Evolutionary conservation across 768 basidiomycete species (phyloP), one percentile per base, ranked within the genome.

Genomic region (Suillus luteus): DNA sequence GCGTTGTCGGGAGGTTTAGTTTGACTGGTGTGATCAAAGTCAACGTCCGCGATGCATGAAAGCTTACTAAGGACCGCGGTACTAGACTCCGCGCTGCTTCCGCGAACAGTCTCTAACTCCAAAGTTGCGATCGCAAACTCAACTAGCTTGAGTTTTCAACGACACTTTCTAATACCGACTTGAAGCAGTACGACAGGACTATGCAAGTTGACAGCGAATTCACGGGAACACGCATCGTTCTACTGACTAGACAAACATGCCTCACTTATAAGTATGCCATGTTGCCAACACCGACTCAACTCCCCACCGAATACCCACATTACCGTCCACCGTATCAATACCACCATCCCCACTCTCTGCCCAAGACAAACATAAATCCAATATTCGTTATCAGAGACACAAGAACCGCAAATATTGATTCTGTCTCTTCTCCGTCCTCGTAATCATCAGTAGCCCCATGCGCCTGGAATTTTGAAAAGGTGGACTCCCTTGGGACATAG

Each of bases 401-500:
- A 12, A 9, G 3, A 38, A 2, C 37, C 12, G 52, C 38, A 62
- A 33, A 11, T 10, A 2, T 43, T 7, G 38, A 55, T 11, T 5
- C 4, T 8, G 6, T 22, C 22, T 48, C 22, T 12, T 55, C 61
- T 33, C 12, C 22, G 5, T 65, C 61, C 22, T 55, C n/a, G 9
- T 19, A 19, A 27, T 24, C 24, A 12, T 54, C 35, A 10, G 41
- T 40, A 9, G 64, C 64, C 27, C 55, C 64, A 33, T 58, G 63
- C 7, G 62, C 63, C 58, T 63, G 64, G 5, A 65, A 37, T 11
- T 49, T 44, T 8, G 55, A 35, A 24, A 64, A 65, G 19, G 12
- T 5, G 1, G 64, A 65, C 22, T 51, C 11, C 33, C 15, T 40
- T 27, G 52, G 64, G 3, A 63, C 54, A 41, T 63, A 54, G 15